These are phyloP conservation scores for Ampelomyces quisqualis DNA, from an alignment of 2,329 filamentous ascomycete species.

Conservation along the genomic window DNA sequence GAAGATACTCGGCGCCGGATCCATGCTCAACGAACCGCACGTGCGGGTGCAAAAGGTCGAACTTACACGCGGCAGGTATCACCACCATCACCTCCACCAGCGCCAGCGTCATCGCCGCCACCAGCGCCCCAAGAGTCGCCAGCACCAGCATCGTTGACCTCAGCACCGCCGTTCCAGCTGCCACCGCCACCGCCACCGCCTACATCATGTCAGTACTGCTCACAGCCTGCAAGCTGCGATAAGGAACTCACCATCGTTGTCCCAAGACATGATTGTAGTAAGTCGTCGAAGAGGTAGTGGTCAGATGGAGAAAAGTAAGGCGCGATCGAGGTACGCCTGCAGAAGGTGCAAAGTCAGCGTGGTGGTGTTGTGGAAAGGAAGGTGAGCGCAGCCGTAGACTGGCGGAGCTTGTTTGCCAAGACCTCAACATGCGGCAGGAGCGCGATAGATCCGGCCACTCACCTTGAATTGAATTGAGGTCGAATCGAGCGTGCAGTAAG, in stretches of 20 bases:
- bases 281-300: not conserved
- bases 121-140: constrained; percentile 23
- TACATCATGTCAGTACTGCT: constrained; percentile 8
- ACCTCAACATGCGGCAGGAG: not conserved
- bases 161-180: constrained; percentile 10
- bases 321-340: not conserved
- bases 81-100: constrained; percentile 24
- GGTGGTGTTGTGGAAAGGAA: not conserved
- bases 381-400: constrained; percentile 1
- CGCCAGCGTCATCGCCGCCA: constrained; percentile 12
- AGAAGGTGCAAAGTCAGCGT: not conserved
- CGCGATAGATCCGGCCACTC: not conserved
- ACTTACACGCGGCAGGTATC: constrained; percentile 48
- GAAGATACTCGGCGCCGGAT: not conserved
- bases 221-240: constrained; percentile 7
- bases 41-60: not conserved
- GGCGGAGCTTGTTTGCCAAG: constrained; percentile 6
- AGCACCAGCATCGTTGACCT: constrained; percentile 9
- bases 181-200: constrained; percentile 17
- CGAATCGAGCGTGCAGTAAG: not conserved
- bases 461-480: not conserved
- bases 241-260: constrained; percentile 17
- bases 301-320: not conserved
- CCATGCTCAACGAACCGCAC: not conserved
- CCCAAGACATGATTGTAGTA: constrained; percentile 22